These are phyloP conservation scores for Populus davidiana DNA, from an alignment of 345 rosid genomes.

Conservation along the genomic window DNA sequence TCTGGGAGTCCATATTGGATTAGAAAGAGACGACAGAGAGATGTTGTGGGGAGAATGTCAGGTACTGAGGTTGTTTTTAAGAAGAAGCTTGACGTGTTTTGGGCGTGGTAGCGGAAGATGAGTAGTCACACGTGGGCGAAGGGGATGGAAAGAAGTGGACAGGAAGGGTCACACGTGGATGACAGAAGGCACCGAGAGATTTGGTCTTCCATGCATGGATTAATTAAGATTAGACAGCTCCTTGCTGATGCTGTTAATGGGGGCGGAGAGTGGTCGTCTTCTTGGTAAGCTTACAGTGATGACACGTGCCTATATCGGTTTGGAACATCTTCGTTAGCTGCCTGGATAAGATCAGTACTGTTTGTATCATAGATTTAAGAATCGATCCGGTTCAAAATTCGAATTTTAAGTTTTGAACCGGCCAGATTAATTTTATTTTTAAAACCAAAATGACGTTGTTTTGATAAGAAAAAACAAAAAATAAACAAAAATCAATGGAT, in stretches of 20 bases:
- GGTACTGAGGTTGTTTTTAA: neutral
- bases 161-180: conserved; percentile 23
- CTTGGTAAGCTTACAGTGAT: neutral
- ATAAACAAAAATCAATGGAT: no score
- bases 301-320: neutral
- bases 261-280: neutral
- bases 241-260: neutral
- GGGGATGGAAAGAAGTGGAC: conserved; percentile 18
- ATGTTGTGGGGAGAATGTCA: conserved; percentile 7
- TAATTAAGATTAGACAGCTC: neutral
- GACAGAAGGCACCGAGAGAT: neutral
- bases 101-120: neutral
- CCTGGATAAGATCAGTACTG: no score
- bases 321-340: no score
- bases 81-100: conserved; percentile 5
- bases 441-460: no score
- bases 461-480: no score
- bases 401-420: no score
- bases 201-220: neutral
- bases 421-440: no score
- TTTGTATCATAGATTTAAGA: no score
- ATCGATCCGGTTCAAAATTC: no score
- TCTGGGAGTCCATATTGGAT: conserved; percentile 51
- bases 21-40: neutral
- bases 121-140: conserved; percentile 38